Percentiles rank a stretch among this genome's conserved stretches.
phyloP scores from a whole-genome alignment of 1,139 yeast genomes.

The Diutina sp. region DNA sequence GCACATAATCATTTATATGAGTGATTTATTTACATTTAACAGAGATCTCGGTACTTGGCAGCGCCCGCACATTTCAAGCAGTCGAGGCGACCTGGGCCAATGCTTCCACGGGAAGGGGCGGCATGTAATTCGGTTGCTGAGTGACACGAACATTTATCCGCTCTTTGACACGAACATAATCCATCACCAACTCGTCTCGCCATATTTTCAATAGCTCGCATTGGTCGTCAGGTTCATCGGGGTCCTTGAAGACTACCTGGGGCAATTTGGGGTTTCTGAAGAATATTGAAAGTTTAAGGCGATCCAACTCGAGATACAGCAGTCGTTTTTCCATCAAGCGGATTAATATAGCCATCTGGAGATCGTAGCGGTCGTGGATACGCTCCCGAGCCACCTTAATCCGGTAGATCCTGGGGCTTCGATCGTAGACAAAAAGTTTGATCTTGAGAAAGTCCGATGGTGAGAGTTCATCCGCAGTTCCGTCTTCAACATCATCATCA shows the following conservation, averaged over 20 bases:
- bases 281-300: neutral
- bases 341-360: neutral
- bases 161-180: neutral
- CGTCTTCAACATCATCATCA: neutral
- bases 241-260: slow-evolving; percentile 1
- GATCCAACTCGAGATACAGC: neutral
- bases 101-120: neutral
- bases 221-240: neutral
- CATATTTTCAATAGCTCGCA: neutral
- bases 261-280: neutral
- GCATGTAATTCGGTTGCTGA: neutral
- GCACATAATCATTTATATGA: too few relatives aligned
- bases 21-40: neutral
- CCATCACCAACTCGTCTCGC: neutral
- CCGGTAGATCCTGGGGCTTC: neutral
- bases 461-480: neutral
- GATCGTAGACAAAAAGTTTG: neutral
- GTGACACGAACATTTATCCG: neutral
- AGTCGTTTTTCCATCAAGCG: neutral
- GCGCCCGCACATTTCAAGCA: neutral
- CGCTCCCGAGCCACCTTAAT: neutral
- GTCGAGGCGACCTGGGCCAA: neutral
- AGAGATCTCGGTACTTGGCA: neutral
- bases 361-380: neutral
- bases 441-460: neutral